Conservation (phyloP, 129 eudicot species). For the Pulicaria dysenterica region DNA sequence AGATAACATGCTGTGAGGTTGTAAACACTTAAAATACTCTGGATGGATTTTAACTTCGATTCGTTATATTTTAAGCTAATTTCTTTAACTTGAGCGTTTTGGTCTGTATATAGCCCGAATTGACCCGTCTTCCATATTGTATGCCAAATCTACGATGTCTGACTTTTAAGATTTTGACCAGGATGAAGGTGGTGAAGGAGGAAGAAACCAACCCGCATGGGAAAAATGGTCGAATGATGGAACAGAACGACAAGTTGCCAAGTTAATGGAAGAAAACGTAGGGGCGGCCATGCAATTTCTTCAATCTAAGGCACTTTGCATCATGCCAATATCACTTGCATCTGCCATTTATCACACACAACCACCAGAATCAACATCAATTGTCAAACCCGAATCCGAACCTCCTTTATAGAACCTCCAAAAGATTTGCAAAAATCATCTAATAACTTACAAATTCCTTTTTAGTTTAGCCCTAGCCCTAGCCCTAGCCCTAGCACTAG, state of each 20-base stretch:
- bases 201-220: conserved; percentile 88
- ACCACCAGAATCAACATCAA: conserved; percentile 67
- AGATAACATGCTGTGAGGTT: not conserved
- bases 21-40: not conserved
- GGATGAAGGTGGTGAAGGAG: conserved; percentile 80
- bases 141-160: not conserved
- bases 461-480: conserved; percentile 33
- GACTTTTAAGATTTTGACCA: conserved; percentile 29
- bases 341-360: conserved; percentile 89
- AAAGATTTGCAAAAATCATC: not conserved
- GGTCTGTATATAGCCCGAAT: not conserved
- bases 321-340: conserved; percentile 97
- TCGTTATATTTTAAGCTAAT: not conserved
- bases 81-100: not conserved
- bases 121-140: not conserved
- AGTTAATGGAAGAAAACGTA: conserved; percentile 93
- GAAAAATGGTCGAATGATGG: conserved; percentile 99
- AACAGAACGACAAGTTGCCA: conserved; percentile 91
- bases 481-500: conserved; percentile 30
- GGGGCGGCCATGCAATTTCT: conserved; percentile 99
- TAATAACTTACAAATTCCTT: conserved; percentile 15
- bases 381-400: conserved; percentile 69
- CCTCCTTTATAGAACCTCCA: conserved; percentile 52
- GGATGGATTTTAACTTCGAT: not conserved
- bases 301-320: conserved; percentile 94